These are phyloP conservation scores for Anthracocystis setariae DNA, from an alignment of 1,284 basidiomycete species.

Conservation along the genomic window DNA sequence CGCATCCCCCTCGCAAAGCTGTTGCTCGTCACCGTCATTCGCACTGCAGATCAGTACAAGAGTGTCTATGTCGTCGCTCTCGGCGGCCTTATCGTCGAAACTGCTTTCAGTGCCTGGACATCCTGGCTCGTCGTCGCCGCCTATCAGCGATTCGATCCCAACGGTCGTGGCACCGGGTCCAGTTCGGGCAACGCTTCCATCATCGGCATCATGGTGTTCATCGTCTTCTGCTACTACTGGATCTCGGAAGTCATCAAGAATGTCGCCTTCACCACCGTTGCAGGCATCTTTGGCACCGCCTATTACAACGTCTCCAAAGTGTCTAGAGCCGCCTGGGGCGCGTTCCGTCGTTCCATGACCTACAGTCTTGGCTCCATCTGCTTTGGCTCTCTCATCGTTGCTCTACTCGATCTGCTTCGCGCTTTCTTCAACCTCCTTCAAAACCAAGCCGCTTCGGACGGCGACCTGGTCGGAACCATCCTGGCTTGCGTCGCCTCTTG, in stretches of 20 bases:
- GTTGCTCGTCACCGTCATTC: slow-evolving; percentile 54
- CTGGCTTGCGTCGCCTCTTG: slow-evolving; percentile 84
- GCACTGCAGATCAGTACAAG: slow-evolving; percentile 58
- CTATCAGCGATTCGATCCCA: slow-evolving; percentile 59
- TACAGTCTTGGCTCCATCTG: slow-evolving; percentile 87
- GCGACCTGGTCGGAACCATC: slow-evolving; percentile 78
- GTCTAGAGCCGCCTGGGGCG: slow-evolving; percentile 71
- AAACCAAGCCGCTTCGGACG: slow-evolving; percentile 78
- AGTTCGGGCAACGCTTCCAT: slow-evolving; percentile 43
- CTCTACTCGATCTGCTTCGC: slow-evolving; percentile 80
- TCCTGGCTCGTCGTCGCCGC: slow-evolving; percentile 58
- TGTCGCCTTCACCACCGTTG: slow-evolving; percentile 58
- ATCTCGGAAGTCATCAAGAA: slow-evolving; percentile 62
- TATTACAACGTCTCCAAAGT: slow-evolving; percentile 71
- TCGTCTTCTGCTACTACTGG: slow-evolving; percentile 57
- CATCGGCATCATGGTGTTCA: slow-evolving; percentile 62
- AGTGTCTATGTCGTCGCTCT: slow-evolving; percentile 58
- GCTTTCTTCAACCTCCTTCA: slow-evolving; percentile 76
- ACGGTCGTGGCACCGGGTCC: slow-evolving; percentile 37
- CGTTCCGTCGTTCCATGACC: slow-evolving; percentile 83
- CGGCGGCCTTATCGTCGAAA: slow-evolving; percentile 48
- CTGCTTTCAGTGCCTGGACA: slow-evolving; percentile 57
- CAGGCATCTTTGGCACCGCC: slow-evolving; percentile 59
- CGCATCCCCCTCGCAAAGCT: slow-evolving; percentile 61
- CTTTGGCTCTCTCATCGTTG: slow-evolving; percentile 88